Conservation (phyloP, 78 protist genomes). For the Dictyostelium citrinum region DNA sequence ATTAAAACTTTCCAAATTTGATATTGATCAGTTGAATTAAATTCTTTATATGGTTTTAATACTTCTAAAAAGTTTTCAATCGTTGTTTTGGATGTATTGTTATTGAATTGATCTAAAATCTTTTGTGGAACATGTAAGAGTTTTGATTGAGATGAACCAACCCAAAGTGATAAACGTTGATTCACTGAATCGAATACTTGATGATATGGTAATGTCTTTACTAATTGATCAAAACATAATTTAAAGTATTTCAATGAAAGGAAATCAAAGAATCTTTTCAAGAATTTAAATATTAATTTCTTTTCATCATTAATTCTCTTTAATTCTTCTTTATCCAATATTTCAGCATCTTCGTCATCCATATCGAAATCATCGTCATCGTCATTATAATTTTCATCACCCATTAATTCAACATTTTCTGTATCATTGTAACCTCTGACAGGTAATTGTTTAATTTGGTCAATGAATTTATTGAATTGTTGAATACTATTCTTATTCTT, state of each 20-base stretch:
- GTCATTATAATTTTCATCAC: background rate
- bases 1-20: conserved; percentile 9
- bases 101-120: background rate
- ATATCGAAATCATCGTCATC: background rate
- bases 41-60: background rate
- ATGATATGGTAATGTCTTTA: background rate
- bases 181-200: conserved; percentile 17
- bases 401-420: background rate
- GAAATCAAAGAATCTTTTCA: background rate
- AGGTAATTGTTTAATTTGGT: background rate
- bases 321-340: background rate
- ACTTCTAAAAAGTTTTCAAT: background rate
- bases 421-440: background rate
- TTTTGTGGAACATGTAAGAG: background rate
- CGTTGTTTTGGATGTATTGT: background rate
- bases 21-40: background rate
- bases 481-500: background rate
- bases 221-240: background rate
- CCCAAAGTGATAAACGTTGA: conserved; percentile 40
- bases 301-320: background rate
- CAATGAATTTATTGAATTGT: background rate
- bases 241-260: background rate
- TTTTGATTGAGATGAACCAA: conserved; percentile 25
- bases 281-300: background rate
- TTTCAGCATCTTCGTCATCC: background rate